A percentile compares a stretch with the other conserved stretches of the same genome.
Evolutionary conservation across 2,329 filamentous ascomycete species (phyloP).

Genomic region (Pyrenophora seminiperda): DNA sequence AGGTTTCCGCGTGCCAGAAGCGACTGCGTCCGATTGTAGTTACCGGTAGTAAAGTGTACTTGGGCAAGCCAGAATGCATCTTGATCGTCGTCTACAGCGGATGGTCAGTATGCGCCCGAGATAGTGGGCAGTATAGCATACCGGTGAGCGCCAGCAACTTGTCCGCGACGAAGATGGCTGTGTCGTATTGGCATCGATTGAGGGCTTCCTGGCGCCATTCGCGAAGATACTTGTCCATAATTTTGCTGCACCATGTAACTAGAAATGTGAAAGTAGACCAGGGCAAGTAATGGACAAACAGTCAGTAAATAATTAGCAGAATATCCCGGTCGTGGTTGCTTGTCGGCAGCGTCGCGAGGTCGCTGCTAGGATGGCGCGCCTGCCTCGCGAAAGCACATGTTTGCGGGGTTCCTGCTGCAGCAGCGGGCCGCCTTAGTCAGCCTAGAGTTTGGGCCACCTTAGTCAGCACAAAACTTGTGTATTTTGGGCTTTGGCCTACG

Average conservation of each 20-base stretch:
- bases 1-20: constrained; percentile 86
- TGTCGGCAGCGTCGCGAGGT: constrained; percentile 2
- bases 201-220: constrained; percentile 95
- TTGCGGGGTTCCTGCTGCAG: constrained; percentile 23
- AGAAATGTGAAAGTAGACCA: not conserved
- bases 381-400: constrained; percentile 26
- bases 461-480: too few species aligned
- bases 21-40: constrained; percentile 88
- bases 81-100: constrained; percentile 75
- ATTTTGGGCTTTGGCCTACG: too few species aligned
- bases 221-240: constrained; percentile 91
- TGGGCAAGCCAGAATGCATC: constrained; percentile 99
- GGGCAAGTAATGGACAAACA: not conserved
- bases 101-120: constrained; percentile 14
- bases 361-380: constrained; percentile 22
- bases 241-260: constrained; percentile 11
- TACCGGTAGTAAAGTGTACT: constrained; percentile 92
- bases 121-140: constrained; percentile 51
- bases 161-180: constrained; percentile 95
- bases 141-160: constrained; percentile 94
- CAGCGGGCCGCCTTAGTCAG: constrained; percentile 21
- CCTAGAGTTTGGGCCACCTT: too few species aligned
- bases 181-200: constrained; percentile 94
- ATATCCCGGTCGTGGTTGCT: constrained; percentile 3
- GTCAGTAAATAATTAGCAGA: not conserved